Percentiles rank a stretch among this genome's conserved stretches.
Evolutionary conservation across 2,329 filamentous ascomycete species (phyloP).

Genomic region (Lasiodiplodia hormozganensis): DNA sequence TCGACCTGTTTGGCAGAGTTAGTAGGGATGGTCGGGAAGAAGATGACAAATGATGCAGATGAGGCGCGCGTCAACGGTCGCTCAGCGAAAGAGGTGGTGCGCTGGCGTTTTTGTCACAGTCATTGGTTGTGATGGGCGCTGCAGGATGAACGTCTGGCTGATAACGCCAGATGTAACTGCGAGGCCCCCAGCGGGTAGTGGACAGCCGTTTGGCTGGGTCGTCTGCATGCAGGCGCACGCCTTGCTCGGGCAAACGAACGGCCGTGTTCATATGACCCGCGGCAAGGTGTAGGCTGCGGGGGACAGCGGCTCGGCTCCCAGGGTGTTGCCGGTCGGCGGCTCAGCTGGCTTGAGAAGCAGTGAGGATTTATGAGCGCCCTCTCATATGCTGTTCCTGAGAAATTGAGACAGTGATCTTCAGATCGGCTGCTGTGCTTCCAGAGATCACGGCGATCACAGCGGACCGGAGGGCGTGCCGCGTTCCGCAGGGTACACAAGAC

Average conservation of each 20-base stretch:
- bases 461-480: neutral
- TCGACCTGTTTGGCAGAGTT: conserved; percentile 63
- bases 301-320: conserved; percentile 19
- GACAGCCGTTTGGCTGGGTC: neutral
- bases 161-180: conserved; percentile 9
- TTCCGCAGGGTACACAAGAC: conserved; percentile 9
- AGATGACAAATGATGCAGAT: conserved; percentile 14
- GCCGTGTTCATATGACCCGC: neutral
- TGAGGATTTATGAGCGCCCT: neutral
- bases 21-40: neutral
- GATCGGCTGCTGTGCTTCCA: conserved; percentile 2
- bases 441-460: conserved; percentile 9
- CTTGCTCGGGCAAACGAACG: neutral
- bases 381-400: conserved; percentile 10
- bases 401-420: conserved; percentile 19
- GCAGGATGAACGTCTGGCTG: conserved; percentile 4
- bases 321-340: conserved; percentile 18
- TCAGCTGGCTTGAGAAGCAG: neutral
- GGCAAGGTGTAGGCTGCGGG: neutral
- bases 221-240: conserved; percentile 10
- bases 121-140: neutral
- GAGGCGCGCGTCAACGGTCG: neutral
- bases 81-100: conserved; percentile 3
- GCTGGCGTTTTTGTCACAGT: neutral
- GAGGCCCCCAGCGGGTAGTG: conserved; percentile 20